Evolutionary conservation across 306 rosid species (phyloP), one percentile per base, ranked within the genome.

Genomic region (Vigna hirtella): DNA sequence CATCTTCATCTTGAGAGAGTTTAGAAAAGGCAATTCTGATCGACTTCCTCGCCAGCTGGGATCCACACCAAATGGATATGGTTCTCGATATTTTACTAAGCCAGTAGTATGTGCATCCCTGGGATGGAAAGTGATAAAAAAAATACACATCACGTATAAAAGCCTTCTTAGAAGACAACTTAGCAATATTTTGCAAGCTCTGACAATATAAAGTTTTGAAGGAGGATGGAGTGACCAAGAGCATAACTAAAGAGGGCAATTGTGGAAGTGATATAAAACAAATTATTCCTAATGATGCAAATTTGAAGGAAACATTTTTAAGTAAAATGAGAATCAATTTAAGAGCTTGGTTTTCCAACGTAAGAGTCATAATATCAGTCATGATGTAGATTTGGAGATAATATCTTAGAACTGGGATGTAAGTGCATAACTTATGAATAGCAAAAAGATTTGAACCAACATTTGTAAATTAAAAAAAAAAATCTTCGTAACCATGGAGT

Each of bases 31-130:
- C 70, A 91, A 87, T 52, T 93, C 98, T 22, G 98, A 30, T 71
- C 98, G 96, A 77, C 98, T 93, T 88, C 98, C 98, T 16, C 94
- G 93, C 98, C 98, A 93, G 72, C 98, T 91, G 57, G 98, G 98
- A 82, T 93, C 98, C 76, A 93, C 98, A 65, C 98, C 98, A 85
- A 93, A 89, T 63, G 98, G 91, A 84, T 93, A 93, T n/a, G 96
- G 79, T 79, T 85, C 91, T 66, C 73, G 82, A 87, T 68, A 83
- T 86, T 93, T 93, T 69, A 89, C 78, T 85, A 93, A 86, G 79
- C 98, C 98, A 79, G 61, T 70, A 76, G 88, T 85, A 73, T 63
- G 49, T 34, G 94, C 96, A 78, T 93, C 94, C 78, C 98, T 93
- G 91, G 72, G 22, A 61, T 78, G 79, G 32, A 80, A 48, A 81